Base-by-base conservation (phyloP, 345 rosid genomes). In the Melastoma malabathricum region DNA sequence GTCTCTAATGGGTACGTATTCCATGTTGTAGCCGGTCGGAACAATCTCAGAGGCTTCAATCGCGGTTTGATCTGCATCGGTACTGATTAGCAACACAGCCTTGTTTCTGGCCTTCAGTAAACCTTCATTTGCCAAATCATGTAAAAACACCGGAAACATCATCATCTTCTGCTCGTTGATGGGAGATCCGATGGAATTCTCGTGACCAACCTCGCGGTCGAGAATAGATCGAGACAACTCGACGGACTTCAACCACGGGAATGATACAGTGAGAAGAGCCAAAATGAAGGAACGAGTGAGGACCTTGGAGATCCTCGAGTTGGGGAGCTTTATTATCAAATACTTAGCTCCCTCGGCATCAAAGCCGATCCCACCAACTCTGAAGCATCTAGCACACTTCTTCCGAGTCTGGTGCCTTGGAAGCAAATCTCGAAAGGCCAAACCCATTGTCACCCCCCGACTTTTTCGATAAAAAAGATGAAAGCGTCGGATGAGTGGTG, bases 51-150 rank as follows among this genome's bases (percentile, higher is more conserved):
- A 59, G 55, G 51, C 38, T 15, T 62, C 58, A 16, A 64, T 14
- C 34, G 65, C 59, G 52, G 54, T 59, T n/a, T 56, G 61, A 46
- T 63, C 59, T 13, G 57, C 71, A 38, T 65, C 67, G 18, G 60
- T 66, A 46, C 66, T 59, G 19, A 67, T 60, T 0, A 80, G 18
- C 43, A 88, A 55, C 23, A 78, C 59, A 18, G 72, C 74, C 57
- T 60, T 76, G n/a, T 70, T 65, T 12, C 81, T 76, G 0, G 25
- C 2, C 60, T 54, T 72, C 13, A 70, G 29, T 5, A 84, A 65
- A 54, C 88, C 84, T 75, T 84, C 82, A 29, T 72, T 84, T 46
- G 65, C 69, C 46, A 80, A 61, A 62, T 82, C 86, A 3, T 22
- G 68, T 18, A 75, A 72, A 45, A 88, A 62, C 47, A 56, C 55